Evolutionary conservation across 1,284 basidiomycete species (phyloP), one percentile per base, ranked within the genome.

Genomic region (Apiotrichum porosum): DNA sequence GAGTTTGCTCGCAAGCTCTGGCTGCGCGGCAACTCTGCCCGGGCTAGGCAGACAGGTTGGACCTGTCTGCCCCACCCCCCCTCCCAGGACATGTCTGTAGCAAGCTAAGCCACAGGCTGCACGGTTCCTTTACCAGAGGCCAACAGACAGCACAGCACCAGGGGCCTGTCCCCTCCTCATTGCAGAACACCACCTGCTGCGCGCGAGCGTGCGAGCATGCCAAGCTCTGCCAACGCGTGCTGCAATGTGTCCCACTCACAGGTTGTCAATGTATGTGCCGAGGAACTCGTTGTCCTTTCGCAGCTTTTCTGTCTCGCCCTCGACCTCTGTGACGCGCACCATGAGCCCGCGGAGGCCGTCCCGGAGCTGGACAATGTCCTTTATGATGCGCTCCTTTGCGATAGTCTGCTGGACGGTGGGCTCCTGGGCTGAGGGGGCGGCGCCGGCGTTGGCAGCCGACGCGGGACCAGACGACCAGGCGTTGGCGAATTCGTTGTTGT

Each of bases 201-300:
- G n/a, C n/a, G n/a, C n/a, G n/a, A n/a, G n/a, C n/a, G n/a, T n/a
- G n/a, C n/a, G n/a, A n/a, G n/a, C n/a, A n/a, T n/a, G n/a, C n/a
- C n/a, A n/a, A n/a, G n/a, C n/a, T n/a, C n/a, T 28, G 26, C 26
- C 8, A 28, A 12, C 26, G 26, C 26, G 30, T 9, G 9, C 35
- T 36, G n/a, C n/a, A n/a, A n/a, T n/a, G n/a, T n/a, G n/a, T n/a
- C 4, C 17, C 15, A 62, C 70, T 56, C 44, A 71, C 70, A 73
- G 53, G 44, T 73, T 73, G 46, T 73, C 71, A 41, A 73, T 69
- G 42, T 73, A 73, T 21, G 66, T 60, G 22, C 58, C 61, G 17
- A 73, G 51, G 53, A 70, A 68, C 55, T 71, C 66, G 50, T 73
- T 73, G 40, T 68, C 66, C 58, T 58, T 62, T 32, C 50, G 51